Percentiles rank a stretch among this genome's conserved stretches.
Conservation (phyloP, 1,139 yeast genomes). For the Pichia sp. region DNA sequence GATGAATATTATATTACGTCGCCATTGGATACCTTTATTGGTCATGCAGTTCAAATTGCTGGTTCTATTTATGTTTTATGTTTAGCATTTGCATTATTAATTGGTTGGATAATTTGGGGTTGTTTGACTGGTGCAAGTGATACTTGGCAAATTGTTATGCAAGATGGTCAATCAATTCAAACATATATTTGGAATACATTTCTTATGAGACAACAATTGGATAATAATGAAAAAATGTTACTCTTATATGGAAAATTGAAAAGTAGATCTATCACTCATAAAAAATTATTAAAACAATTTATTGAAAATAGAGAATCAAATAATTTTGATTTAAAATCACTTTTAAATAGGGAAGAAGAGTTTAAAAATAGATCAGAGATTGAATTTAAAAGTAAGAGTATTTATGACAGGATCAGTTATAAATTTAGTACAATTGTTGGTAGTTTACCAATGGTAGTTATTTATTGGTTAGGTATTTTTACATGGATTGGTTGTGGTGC, state of each 20-base stretch:
- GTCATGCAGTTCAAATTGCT: conserved; percentile 21
- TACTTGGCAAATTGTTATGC: conserved; percentile 38
- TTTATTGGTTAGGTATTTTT: conserved; percentile 34
- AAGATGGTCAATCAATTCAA: conserved; percentile 37
- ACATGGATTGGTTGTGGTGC: conserved; percentile 35
- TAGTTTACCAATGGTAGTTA: conserved; percentile 28
- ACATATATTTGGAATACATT: conserved; percentile 36
- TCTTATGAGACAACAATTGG: conserved; percentile 36
- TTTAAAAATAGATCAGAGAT: background rate
- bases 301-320: conserved; percentile 1
- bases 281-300: conserved; percentile 17
- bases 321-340: conserved; percentile 1
- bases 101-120: conserved; percentile 33
- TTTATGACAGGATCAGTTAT: conserved; percentile 31
- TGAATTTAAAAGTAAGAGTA: conserved; percentile 9
- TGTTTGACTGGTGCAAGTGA: conserved; percentile 28
- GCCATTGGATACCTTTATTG: conserved; percentile 16
- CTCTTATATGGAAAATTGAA: conserved; percentile 27
- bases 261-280: conserved; percentile 28
- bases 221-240: conserved; percentile 21
- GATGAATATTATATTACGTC: conserved; percentile 14
- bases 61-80: conserved; percentile 29
- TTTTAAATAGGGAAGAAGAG: background rate
- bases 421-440: conserved; percentile 26
- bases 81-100: conserved; percentile 25